A percentile compares a stretch with the other conserved stretches of the same genome.
These are phyloP conservation scores for Emergomyces pasteurianus DNA, from an alignment of 2,329 filamentous ascomycete genomes.

Conservation along the genomic window DNA sequence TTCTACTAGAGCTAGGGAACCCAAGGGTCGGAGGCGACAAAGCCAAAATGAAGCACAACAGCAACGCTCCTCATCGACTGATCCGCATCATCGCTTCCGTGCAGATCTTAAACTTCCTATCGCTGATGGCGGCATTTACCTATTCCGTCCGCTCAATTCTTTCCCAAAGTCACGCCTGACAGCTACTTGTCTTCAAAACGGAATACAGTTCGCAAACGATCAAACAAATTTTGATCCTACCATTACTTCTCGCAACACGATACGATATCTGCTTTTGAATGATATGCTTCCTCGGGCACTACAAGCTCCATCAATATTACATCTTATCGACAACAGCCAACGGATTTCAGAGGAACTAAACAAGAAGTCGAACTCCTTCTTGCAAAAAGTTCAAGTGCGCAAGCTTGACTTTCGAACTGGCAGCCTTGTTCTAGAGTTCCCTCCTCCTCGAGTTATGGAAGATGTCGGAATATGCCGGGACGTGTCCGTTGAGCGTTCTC, in stretches of 20 bases:
- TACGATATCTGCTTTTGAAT: slow-evolving; percentile 53
- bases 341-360: slow-evolving; percentile 35
- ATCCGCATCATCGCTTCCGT: background rate
- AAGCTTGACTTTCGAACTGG: slow-evolving; percentile 25
- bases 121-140: slow-evolving; percentile 24
- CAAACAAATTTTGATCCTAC: slow-evolving; percentile 67
- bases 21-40: no score
- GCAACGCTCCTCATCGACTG: background rate
- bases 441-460: slow-evolving; percentile 8
- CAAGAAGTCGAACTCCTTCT: slow-evolving; percentile 42
- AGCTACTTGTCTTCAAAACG: slow-evolving; percentile 54
- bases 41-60: background rate
- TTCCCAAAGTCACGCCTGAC: slow-evolving; percentile 57
- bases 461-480: slow-evolving; percentile 5
- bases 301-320: slow-evolving; percentile 51
- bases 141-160: slow-evolving; percentile 27
- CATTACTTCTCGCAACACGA: slow-evolving; percentile 67
- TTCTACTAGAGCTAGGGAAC: background rate
- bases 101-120: slow-evolving; percentile 8
- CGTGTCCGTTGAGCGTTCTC: slow-evolving; percentile 4
- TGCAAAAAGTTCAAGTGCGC: slow-evolving; percentile 27
- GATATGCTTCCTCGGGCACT: slow-evolving; percentile 58
- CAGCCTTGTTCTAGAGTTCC: slow-evolving; percentile 21
- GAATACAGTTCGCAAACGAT: slow-evolving; percentile 71
- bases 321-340: slow-evolving; percentile 44